Evolutionary conservation across 495 filamentous ascomycete genomes (phyloP), one percentile per base, ranked within the genome.

Genomic region (Podospora pseudocomata): DNA sequence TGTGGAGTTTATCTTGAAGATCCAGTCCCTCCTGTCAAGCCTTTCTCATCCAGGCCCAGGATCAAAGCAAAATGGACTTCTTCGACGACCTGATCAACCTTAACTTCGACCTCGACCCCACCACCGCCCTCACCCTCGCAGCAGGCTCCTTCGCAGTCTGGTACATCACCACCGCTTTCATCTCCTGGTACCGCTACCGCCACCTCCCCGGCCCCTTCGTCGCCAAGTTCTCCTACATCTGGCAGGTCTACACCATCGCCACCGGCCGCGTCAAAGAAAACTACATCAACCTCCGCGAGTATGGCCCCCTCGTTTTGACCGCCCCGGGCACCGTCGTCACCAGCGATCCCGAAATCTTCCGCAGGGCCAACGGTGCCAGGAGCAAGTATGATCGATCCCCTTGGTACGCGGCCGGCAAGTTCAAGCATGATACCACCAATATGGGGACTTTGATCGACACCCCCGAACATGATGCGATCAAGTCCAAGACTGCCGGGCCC

Each of bases 291-390:
- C 27, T 68, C 74, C 13, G 76, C 6, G 79, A 79, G 58, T 85
- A 83, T 65, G 65, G 67, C 19, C 64, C 72, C 11, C 56, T 80
- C 3, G 77, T 77, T 27, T 73, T 79, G 4, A 73, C 81, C 54
- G 76, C 68, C 7, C 78, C 77, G n/a, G 67, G 73, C 18, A 64
- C 73, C n/a, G 74, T 82, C 6, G 63, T 82, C 5, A 81, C 79
- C 18, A 62, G 67, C 20, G 79, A 82, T 63, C 75, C 81, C 6
- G 79, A 76, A 9, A 60, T 82, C 1, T 58, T 81, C n/a, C 49
- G 60, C 19, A 71, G 65, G 53, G 76, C 74, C 66, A 23, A 75
- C 60, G 64, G 73, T 68, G 1, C 77, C 74, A 15, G 70, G 78
- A 30, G 70, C 70, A 5, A 53, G 2, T 79, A 76, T 65, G 68